phyloP scores from a whole-genome alignment of 2,329 filamentous ascomycete genomes.

The Cercospora brassicicola region DNA sequence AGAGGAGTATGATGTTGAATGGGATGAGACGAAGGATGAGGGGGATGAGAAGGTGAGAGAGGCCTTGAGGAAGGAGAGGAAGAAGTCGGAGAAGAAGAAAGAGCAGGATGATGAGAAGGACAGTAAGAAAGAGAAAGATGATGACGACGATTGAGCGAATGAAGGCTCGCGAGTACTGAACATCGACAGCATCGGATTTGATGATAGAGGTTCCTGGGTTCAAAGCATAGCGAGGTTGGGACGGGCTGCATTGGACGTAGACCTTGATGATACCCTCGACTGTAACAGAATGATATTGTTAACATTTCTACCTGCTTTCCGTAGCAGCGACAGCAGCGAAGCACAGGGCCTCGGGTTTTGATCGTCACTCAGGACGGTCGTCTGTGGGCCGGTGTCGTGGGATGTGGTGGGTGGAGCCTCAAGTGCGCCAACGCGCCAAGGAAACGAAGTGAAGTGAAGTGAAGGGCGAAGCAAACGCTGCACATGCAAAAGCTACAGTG shows the following conservation, averaged over 20 bases:
- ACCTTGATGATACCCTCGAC: constrained; percentile 12
- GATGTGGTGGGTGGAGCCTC: background rate
- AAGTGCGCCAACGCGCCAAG: background rate
- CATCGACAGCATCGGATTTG: background rate
- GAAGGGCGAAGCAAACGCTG: background rate
- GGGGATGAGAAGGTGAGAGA: constrained; percentile 36
- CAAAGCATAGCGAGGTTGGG: constrained; percentile 1
- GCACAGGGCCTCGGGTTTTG: background rate
- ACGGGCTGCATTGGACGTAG: background rate
- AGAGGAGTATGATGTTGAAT: constrained; percentile 85
- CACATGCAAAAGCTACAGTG: background rate
- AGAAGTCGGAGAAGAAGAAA: constrained; percentile 31
- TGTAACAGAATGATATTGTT: constrained; percentile 2
- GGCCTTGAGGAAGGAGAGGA: constrained; percentile 58
- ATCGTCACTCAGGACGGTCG: too few species aligned
- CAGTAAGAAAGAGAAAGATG: constrained; percentile 56
- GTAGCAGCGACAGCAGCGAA: background rate
- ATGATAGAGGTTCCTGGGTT: background rate
- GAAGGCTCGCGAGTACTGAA: background rate
- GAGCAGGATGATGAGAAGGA: constrained; percentile 56
- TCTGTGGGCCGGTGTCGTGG: too few species aligned
- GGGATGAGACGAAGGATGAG: constrained; percentile 45
- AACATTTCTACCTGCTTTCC: background rate
- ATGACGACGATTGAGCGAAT: constrained; percentile 35
- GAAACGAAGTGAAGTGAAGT: background rate